These are phyloP conservation scores for Fusarium bactridioides DNA, from an alignment of 2,329 filamentous ascomycete genomes.

Conservation along the genomic window DNA sequence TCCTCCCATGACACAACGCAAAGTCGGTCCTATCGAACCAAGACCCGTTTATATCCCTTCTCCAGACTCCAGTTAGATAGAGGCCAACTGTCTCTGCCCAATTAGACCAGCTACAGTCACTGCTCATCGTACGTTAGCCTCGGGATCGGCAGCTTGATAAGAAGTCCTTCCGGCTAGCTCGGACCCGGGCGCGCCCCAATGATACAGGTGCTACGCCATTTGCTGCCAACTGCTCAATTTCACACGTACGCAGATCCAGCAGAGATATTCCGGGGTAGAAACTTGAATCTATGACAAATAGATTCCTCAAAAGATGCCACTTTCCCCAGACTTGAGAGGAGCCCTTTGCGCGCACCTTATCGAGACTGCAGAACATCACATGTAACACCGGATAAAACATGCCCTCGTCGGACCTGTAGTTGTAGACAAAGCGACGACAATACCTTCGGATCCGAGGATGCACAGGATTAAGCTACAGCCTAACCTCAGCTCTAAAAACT, in stretches of 20 bases:
- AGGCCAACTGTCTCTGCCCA: background rate
- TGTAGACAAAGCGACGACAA: background rate
- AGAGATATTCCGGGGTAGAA: constrained; percentile 19
- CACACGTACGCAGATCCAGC: background rate
- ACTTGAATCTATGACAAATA: constrained; percentile 31
- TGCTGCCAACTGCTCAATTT: background rate
- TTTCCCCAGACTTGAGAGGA: constrained; percentile 19
- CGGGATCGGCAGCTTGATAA: constrained; percentile 22
- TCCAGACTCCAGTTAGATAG: constrained; percentile 1
- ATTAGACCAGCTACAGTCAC: background rate
- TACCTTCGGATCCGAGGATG: background rate
- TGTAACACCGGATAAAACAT: background rate
- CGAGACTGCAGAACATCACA: background rate
- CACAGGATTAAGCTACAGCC: background rate
- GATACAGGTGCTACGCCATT: constrained; percentile 3
- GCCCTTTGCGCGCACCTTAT: background rate
- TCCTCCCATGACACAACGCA: background rate
- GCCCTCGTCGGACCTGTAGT: background rate
- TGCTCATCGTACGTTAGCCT: background rate
- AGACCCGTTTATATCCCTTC: background rate
- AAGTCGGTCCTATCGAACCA: background rate
- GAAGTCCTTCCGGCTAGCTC: constrained; percentile 16
- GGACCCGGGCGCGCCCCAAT: constrained; percentile 3
- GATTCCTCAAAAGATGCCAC: constrained; percentile 15
- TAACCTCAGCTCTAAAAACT: background rate